Base-by-base conservation (phyloP, 306 rosid species). In the Glycyrrhiza uralensis region DNA sequence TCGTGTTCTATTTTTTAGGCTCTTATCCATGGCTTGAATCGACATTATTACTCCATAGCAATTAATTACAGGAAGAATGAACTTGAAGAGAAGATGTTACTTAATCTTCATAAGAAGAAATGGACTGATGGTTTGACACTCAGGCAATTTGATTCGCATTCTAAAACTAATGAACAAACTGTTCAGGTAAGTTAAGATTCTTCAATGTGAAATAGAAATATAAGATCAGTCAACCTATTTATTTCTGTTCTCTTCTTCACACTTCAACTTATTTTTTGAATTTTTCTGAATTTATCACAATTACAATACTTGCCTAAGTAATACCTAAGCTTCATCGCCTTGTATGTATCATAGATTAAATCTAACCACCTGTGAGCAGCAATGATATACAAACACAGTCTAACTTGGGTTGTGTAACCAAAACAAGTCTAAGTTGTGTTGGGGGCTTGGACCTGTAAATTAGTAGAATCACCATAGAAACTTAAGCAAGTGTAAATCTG, bases 61-160 rank as follows among this genome's bases (percentile, higher is more conserved):
- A 93, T 93, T 78, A 91, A 89, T 71, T 93, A 93, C 85, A 79
- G 97, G 79, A 93, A 93, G 83, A 93, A 93, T 74, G 98, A 91
- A 36, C 94, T 93, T 10, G 96, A 93, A 74, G 98, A 93, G 86
- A 91, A 87, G 83, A 93, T 89, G 98, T 74, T 93, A 35, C 96
- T 89, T 55, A 93, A 87, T 74, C 98, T 93, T 80, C 96, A 93
- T 72, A 93, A 93, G 86, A 93, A 93, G 87, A 93, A 93, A 75
- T 93, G 98, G 97, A 91, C 97, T 42, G 97, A 93, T 82, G 97
- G 96, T 67, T 80, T 91, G 71, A 89, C 96, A 38, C 94, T 91
- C 2, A 76, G 81, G 64, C 94, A 28, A 13, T 94, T 91, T 65
- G 98, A 91, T 74, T 69, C 90, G 46, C 98, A 94, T 80, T 91